Percentiles rank a stretch among this genome's conserved stretches.
These are phyloP conservation scores for Besnoitia besnoiti DNA, from an alignment of 169 alveolate genomes.

Conservation along the genomic window DNA sequence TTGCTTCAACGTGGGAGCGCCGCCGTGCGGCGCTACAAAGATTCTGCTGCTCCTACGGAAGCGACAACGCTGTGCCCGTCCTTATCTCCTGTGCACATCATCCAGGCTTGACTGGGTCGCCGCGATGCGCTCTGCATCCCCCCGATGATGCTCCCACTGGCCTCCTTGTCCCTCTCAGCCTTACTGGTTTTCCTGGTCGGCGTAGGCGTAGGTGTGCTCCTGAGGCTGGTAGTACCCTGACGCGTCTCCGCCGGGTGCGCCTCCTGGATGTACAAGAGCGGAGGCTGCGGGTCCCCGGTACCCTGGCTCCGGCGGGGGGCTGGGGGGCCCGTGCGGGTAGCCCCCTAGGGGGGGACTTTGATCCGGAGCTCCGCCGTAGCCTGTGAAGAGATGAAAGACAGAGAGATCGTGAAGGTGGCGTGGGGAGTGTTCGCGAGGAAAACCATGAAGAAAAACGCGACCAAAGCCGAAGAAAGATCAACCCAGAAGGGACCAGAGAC, in stretches of 20 bases:
- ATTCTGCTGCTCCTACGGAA: too few species aligned
- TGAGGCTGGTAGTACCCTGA: background rate
- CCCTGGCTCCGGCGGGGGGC: background rate
- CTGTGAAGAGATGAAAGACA: background rate
- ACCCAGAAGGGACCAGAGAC: too few species aligned
- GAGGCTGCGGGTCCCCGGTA: background rate
- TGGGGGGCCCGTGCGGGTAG: background rate
- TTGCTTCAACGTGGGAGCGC: too few species aligned
- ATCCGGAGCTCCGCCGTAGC: background rate
- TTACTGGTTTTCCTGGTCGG: background rate
- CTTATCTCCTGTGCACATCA: too few species aligned
- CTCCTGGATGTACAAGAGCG: background rate
- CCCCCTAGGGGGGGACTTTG: background rate
- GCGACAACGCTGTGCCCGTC: too few species aligned
- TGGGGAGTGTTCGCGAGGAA: too few species aligned
- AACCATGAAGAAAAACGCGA: too few species aligned
- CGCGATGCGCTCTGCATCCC: too few species aligned
- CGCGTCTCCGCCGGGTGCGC: background rate
- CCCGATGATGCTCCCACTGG: too few species aligned
- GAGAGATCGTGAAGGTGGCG: background rate
- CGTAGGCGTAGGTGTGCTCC: background rate
- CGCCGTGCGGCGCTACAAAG: too few species aligned
- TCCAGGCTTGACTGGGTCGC: too few species aligned
- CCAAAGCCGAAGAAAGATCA: too few species aligned
- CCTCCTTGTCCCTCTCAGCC: background rate